These are phyloP conservation scores for Colletotrichum cuscutae DNA, from an alignment of 2,329 filamentous ascomycete genomes.

Conservation along the genomic window DNA sequence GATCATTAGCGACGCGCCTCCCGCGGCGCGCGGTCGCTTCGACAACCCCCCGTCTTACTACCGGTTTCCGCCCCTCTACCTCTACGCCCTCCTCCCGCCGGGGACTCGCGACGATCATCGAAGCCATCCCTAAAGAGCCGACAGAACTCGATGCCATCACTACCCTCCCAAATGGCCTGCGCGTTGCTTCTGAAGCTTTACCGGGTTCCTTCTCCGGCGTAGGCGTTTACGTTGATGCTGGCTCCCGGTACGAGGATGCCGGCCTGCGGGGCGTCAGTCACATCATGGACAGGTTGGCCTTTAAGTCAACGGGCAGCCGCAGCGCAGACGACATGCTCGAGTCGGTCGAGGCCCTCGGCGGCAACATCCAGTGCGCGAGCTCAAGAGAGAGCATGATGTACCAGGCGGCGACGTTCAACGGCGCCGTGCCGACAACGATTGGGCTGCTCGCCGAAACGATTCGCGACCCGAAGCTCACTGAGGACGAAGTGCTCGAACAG, in stretches of 20 bases:
- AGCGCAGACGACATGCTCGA: slow-evolving; percentile 88
- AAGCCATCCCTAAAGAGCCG: slow-evolving; percentile 66
- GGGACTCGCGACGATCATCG: slow-evolving; percentile 31
- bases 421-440: slow-evolving; percentile 83
- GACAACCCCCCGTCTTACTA: slow-evolving; percentile 6
- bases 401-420: slow-evolving; percentile 97
- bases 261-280: slow-evolving; percentile 90
- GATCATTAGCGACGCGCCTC: slow-evolving; percentile 35
- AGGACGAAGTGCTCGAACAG: slow-evolving; percentile 87
- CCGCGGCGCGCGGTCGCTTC: slow-evolving; percentile 23
- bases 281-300: slow-evolving; percentile 94
- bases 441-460: slow-evolving; percentile 94
- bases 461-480: slow-evolving; percentile 83
- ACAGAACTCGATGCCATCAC: slow-evolving; percentile 89
- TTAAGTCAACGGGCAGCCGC: slow-evolving; percentile 83
- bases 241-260: slow-evolving; percentile 91
- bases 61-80: slow-evolving; percentile 7
- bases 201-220: slow-evolving; percentile 95
- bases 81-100: slow-evolving; percentile 3
- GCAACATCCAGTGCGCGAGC: slow-evolving; percentile 96
- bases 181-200: slow-evolving; percentile 93
- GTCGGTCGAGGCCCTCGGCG: slow-evolving; percentile 86
- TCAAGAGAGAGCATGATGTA: slow-evolving; percentile 98
- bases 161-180: slow-evolving; percentile 89
- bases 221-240: slow-evolving; percentile 94